phyloP scores from a whole-genome alignment of 805 yeast species.

The Scheffersomyces ergatensis region DNA sequence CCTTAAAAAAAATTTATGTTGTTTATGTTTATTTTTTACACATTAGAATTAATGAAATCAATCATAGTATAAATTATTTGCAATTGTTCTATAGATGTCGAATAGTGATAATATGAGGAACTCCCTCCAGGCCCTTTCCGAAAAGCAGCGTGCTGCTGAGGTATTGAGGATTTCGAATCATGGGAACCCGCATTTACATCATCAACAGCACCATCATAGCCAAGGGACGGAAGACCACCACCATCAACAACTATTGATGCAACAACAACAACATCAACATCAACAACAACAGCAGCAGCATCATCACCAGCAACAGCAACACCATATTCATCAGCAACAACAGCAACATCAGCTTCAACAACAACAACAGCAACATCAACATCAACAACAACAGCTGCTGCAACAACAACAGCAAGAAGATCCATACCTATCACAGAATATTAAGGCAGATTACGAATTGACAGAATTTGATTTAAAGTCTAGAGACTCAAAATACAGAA shows the following conservation, averaged over 20 bases:
- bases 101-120: conserved; percentile 3
- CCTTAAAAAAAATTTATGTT: not conserved
- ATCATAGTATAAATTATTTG: too few relatives aligned
- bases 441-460: conserved; percentile 10
- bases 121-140: conserved; percentile 4
- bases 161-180: conserved; percentile 18
- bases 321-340: conserved; percentile 7
- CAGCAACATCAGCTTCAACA: conserved; percentile 2
- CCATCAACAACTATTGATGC: conserved; percentile 1
- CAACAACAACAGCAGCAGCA: conserved; percentile 6
- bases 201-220: conserved; percentile 1
- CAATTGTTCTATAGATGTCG: not conserved
- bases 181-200: conserved; percentile 7
- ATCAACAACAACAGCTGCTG: not conserved
- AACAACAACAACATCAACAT: conserved; percentile 5
- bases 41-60: not conserved
- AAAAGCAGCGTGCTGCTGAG: conserved; percentile 17
- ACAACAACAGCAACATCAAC: conserved; percentile 1
- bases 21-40: not conserved
- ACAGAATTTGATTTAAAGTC: conserved; percentile 30
- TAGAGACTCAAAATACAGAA: conserved; percentile 31
- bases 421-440: not conserved
- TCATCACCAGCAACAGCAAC: conserved; percentile 11
- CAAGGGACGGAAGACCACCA: not conserved
- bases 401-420: conserved; percentile 1